Conservation (phyloP, 371 early-diverging fungal genomes). For the Mortierella polycephala region DNA sequence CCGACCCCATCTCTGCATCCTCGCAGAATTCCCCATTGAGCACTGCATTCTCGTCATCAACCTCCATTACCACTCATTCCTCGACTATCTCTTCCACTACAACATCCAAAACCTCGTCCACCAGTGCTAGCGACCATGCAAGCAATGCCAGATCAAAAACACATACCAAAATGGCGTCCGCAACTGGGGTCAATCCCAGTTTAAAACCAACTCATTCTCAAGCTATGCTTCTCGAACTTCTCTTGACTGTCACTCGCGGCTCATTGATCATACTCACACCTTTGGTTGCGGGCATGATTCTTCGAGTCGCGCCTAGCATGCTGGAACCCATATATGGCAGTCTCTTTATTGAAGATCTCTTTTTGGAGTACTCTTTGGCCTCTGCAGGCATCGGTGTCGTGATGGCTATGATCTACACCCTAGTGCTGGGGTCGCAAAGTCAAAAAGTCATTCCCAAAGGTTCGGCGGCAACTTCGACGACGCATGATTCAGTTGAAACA, state of each 20-base stretch:
- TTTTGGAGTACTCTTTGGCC: conserved; percentile 37
- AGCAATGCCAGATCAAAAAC: not conserved
- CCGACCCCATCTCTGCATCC: conserved; percentile 1
- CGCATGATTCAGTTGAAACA: not conserved
- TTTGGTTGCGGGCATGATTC: conserved; percentile 54
- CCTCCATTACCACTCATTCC: conserved; percentile 4
- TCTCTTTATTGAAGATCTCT: conserved; percentile 58
- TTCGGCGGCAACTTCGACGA: conserved; percentile 5
- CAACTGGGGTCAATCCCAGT: conserved; percentile 3
- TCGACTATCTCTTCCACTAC: conserved; percentile 7
- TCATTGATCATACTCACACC: conserved; percentile 55
- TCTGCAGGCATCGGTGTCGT: conserved; percentile 42
- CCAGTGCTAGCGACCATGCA: not conserved
- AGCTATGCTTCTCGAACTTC: conserved; percentile 43
- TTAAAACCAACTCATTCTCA: conserved; percentile 36
- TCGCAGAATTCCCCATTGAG: conserved; percentile 6
- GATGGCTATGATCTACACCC: conserved; percentile 46
- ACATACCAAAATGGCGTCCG: not conserved
- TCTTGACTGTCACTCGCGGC: conserved; percentile 52
- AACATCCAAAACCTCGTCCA: conserved; percentile 1
- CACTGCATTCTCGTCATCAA: conserved; percentile 15
- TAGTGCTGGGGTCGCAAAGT: conserved; percentile 8
- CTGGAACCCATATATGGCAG: conserved; percentile 71
- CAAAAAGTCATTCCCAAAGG: conserved; percentile 4
- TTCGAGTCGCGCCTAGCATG: conserved; percentile 60